phyloP scores from a whole-genome alignment of 805 yeast genomes.

The Ogataea kodamae region DNA sequence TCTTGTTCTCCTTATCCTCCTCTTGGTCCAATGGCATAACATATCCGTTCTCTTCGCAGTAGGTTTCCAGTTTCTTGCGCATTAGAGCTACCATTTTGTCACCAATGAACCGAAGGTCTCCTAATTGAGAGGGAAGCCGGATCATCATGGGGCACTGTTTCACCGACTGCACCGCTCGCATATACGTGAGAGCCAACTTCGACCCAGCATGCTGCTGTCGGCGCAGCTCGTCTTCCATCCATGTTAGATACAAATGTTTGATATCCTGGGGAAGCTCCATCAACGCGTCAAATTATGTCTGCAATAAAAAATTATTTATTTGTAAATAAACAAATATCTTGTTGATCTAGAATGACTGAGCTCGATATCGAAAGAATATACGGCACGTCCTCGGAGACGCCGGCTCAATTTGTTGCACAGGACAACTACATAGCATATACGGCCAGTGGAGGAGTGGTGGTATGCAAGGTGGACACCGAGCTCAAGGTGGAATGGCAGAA shows the following conservation, averaged over 20 bases:
- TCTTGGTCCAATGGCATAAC: conserved; percentile 38
- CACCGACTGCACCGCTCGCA: conserved; percentile 54
- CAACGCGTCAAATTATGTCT: conserved; percentile 11
- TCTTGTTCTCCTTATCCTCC: conserved; percentile 4
- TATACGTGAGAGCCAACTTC: conserved; percentile 50
- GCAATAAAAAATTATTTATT: conserved; percentile 2
- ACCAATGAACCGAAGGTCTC: conserved; percentile 65
- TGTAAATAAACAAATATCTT: conserved; percentile 10
- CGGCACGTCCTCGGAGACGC: conserved; percentile 46
- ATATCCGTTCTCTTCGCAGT: conserved; percentile 56
- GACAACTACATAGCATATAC: conserved; percentile 46
- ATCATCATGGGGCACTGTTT: conserved; percentile 43
- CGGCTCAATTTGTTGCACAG: conserved; percentile 39
- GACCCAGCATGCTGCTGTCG: conserved; percentile 47
- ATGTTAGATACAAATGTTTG: conserved; percentile 48
- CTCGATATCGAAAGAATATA: conserved; percentile 31
- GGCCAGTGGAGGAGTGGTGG: conserved; percentile 61
- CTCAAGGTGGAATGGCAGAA: conserved; percentile 35
- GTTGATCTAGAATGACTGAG: conserved; percentile 18
- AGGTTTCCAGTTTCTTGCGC: conserved; percentile 40
- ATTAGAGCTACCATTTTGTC: conserved; percentile 57
- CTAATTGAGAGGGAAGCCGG: conserved; percentile 54
- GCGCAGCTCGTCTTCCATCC: conserved; percentile 55
- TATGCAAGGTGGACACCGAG: conserved; percentile 33
- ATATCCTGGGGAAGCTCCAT: conserved; percentile 47